Conservation (phyloP, 805 yeast genomes). For the Teunomyces funiuensis region DNA sequence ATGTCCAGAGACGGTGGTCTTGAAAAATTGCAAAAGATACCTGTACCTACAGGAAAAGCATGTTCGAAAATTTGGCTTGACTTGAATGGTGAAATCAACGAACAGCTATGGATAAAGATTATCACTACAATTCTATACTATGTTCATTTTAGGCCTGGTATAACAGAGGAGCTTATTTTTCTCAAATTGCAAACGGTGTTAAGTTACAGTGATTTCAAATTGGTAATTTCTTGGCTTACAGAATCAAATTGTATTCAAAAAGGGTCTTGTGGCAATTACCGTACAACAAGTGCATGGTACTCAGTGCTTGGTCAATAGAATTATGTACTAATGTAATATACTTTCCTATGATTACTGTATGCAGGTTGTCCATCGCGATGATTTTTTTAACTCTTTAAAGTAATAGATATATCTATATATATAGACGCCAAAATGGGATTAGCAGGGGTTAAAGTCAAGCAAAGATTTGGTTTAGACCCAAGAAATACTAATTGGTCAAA, state of each 20-base stretch:
- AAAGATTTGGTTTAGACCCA: slow-evolving; percentile 88
- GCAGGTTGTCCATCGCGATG: slow-evolving; percentile 1
- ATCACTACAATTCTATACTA: slow-evolving; percentile 44
- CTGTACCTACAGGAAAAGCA: slow-evolving; percentile 60
- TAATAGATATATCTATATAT: neutral
- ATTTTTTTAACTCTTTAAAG: neutral
- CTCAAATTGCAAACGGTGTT: slow-evolving; percentile 29
- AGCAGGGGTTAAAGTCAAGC: slow-evolving; percentile 78
- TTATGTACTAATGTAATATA: too few relatives aligned
- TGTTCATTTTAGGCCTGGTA: slow-evolving; percentile 39
- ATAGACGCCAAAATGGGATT: slow-evolving; percentile 60
- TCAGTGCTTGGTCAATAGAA: slow-evolving; percentile 31
- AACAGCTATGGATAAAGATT: slow-evolving; percentile 58
- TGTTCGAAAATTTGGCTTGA: slow-evolving; percentile 75
- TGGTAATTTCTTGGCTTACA: slow-evolving; percentile 41
- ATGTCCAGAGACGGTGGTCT: slow-evolving; percentile 15
- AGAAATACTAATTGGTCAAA: slow-evolving; percentile 94
- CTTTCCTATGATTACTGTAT: slow-evolving; percentile 1
- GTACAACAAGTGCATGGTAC: slow-evolving; percentile 50
- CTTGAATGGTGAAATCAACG: slow-evolving; percentile 58
- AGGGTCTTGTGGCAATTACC: slow-evolving; percentile 39
- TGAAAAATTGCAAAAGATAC: slow-evolving; percentile 16
- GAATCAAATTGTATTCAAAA: slow-evolving; percentile 35
- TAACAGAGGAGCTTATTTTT: slow-evolving; percentile 21
- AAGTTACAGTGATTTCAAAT: slow-evolving; percentile 26